A percentile compares a stretch with the other conserved stretches of the same genome.
Conservation (phyloP, 2,329 filamentous ascomycete species). For the Aspergillus transmontanensis region DNA sequence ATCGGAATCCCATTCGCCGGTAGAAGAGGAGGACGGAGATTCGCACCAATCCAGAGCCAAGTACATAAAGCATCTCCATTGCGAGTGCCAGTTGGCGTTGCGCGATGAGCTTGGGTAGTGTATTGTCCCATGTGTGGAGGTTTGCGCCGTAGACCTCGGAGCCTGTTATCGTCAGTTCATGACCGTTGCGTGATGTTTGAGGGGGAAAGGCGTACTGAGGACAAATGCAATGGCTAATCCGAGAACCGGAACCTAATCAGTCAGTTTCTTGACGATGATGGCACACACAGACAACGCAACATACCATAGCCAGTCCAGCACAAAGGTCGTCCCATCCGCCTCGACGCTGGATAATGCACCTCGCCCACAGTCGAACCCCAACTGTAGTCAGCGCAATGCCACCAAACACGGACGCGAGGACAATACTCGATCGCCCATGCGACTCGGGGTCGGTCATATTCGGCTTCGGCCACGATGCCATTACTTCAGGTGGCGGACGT, state of each 20-base stretch:
- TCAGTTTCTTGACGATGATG: not conserved
- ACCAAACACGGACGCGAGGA: not conserved
- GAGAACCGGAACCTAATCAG: not conserved
- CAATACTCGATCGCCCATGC: not conserved
- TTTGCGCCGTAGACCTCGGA: constrained; percentile 7
- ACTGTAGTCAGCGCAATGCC: not conserved
- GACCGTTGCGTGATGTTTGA: no score
- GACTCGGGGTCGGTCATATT: not conserved
- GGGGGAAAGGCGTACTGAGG: no score
- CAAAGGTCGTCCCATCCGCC: not conserved
- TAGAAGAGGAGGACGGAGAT: constrained; percentile 11
- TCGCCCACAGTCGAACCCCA: not conserved
- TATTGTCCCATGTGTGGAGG: constrained; percentile 13
- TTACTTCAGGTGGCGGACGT: not conserved
- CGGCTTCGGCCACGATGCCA: not conserved
- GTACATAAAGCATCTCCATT: constrained; percentile 6
- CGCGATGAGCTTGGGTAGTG: not conserved
- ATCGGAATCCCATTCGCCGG: constrained; percentile 11
- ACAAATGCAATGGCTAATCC: not conserved
- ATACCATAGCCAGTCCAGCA: not conserved
- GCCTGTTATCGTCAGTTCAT: not conserved
- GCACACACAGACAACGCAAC: not conserved
- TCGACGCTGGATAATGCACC: not conserved
- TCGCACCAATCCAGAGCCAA: constrained; percentile 4
- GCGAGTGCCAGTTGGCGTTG: constrained; percentile 8